These are phyloP conservation scores for Coniophora puteana DNA, from an alignment of 1,284 basidiomycete species.

Conservation along the genomic window DNA sequence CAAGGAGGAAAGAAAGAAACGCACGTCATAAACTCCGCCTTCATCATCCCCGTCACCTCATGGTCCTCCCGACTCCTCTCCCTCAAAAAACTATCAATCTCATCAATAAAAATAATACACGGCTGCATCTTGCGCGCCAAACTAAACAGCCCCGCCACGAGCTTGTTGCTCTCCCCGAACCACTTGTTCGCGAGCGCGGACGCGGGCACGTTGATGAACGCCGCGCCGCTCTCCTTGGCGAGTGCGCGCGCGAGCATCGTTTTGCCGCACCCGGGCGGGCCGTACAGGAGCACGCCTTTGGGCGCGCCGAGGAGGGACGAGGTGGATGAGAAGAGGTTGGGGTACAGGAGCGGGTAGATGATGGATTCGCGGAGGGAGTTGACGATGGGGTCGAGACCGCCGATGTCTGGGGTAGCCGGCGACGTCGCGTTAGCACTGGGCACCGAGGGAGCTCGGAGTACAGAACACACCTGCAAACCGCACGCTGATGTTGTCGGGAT, in stretches of 20 bases:
- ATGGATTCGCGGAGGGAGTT: constrained; percentile 91
- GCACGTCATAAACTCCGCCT: constrained; percentile 99
- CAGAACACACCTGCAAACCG: constrained; percentile 60
- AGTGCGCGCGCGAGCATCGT: constrained; percentile 95
- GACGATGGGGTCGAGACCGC: constrained; percentile 94
- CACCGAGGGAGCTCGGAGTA: constrained; percentile 1
- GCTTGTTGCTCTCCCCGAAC: constrained; percentile 99
- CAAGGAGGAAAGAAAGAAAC: constrained; percentile 29
- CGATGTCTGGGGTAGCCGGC: constrained; percentile 61
- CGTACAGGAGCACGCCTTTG: constrained; percentile 84
- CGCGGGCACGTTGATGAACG: constrained; percentile 90
- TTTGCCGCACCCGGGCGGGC: constrained; percentile 92
- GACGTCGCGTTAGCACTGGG: constrained; percentile 1
- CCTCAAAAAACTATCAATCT: constrained; percentile 94
- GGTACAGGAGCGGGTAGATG: constrained; percentile 94
- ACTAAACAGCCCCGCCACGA: constrained; percentile 90
- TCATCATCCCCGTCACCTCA: constrained; percentile 99
- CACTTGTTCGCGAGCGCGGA: constrained; percentile 86
- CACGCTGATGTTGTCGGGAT: constrained; percentile 80
- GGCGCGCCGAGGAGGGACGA: constrained; percentile 71
- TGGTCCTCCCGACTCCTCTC: constrained; percentile 89
- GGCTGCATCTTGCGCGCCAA: constrained; percentile 83
- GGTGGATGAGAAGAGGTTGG: constrained; percentile 79
- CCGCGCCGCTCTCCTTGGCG: constrained; percentile 94
- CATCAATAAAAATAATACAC: constrained; percentile 93